Evolutionary conservation across 108 stramenopile genomes (phyloP).

Genomic region (Skeletonema marinoi): DNA sequence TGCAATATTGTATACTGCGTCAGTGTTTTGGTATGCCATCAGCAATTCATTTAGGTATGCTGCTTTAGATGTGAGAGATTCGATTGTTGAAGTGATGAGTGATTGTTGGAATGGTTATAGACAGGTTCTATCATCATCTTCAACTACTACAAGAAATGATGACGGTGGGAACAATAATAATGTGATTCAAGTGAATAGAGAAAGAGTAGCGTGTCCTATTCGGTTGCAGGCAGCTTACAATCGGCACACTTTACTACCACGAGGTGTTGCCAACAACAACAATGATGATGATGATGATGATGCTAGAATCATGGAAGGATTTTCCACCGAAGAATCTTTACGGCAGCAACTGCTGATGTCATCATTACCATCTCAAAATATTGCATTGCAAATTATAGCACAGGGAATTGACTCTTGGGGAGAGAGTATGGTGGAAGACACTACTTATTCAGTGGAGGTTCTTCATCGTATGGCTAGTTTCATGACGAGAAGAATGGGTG

Average conservation of each 20-base stretch:
- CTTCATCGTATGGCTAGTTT: neutral
- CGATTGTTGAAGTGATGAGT: neutral
- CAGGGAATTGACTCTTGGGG: constrained; percentile 43
- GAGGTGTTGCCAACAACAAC: constrained; percentile 1
- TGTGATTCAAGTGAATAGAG: neutral
- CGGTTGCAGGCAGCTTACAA: constrained; percentile 28
- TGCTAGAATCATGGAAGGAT: constrained; percentile 6
- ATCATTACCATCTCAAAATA: constrained; percentile 34
- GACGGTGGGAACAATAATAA: neutral
- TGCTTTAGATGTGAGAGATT: constrained; percentile 14
- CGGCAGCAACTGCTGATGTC: neutral
- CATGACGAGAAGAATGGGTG: neutral
- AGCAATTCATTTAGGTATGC: constrained; percentile 34
- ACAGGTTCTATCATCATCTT: neutral
- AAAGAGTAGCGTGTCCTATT: constrained; percentile 22
- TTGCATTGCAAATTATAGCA: constrained; percentile 35
- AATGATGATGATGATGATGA: neutral
- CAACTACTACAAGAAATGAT: neutral
- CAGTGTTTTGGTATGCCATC: constrained; percentile 39
- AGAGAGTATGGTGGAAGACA: constrained; percentile 7
- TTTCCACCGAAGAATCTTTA: constrained; percentile 38
- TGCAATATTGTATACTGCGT: constrained; percentile 8
- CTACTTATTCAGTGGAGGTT: neutral
- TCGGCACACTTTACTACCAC: constrained; percentile 8
- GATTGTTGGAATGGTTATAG: neutral